Conservation (phyloP, 2,329 filamentous ascomycete species). For the Dichotomopilus funicola region DNA sequence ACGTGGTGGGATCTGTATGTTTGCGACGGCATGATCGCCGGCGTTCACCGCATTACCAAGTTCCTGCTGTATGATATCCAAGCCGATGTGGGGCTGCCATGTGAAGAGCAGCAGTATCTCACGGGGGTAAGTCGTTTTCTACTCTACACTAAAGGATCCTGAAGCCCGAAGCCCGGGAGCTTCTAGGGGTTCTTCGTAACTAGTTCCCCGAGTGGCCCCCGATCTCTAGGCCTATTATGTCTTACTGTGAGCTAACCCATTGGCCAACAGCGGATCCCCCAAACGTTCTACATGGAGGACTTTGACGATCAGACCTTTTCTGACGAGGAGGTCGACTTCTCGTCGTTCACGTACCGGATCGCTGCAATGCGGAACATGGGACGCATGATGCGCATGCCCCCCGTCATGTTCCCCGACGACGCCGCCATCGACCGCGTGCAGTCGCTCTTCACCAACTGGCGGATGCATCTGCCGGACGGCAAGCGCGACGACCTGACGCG, state of each 20-base stretch:
- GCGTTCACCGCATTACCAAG: constrained; percentile 65
- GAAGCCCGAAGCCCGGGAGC: too few species aligned
- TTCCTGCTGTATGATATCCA: constrained; percentile 62
- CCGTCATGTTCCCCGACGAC: constrained; percentile 47
- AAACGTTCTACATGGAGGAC: constrained; percentile 59
- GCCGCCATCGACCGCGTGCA: constrained; percentile 47
- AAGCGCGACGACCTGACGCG: constrained; percentile 65
- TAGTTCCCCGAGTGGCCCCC: too few species aligned
- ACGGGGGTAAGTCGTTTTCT: constrained; percentile 42
- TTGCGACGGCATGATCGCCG: constrained; percentile 79
- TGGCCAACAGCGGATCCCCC: constrained; percentile 45
- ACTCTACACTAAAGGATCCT: neutral
- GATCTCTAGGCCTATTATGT: too few species aligned
- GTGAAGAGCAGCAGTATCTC: constrained; percentile 70
- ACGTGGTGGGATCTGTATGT: constrained; percentile 87
- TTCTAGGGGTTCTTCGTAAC: too few species aligned
- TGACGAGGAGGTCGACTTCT: constrained; percentile 64
- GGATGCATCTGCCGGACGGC: constrained; percentile 65
- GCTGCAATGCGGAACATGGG: constrained; percentile 74
- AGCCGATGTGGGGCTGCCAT: constrained; percentile 67
- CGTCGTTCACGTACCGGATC: constrained; percentile 79
- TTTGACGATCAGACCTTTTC: constrained; percentile 72
- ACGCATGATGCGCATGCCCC: constrained; percentile 58
- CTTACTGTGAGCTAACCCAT: neutral
- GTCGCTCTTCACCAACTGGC: constrained; percentile 62